phyloP scores from a whole-genome alignment of 2,329 filamentous ascomycete species.

The Clonostachys rhizophaga region DNA sequence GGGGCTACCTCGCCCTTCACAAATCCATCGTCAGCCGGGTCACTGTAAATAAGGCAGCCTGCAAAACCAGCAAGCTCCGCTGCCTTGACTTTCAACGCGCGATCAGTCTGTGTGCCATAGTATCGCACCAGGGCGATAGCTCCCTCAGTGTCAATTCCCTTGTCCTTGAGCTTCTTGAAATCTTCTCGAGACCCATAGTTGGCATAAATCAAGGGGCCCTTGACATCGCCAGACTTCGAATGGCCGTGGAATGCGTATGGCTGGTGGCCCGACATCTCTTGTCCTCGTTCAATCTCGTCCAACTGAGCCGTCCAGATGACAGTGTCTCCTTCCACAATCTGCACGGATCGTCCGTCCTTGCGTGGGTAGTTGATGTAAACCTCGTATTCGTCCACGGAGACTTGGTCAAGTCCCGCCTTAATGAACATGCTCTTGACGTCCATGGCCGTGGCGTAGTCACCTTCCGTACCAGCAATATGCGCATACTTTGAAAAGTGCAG shows the following conservation, averaged over 20 bases:
- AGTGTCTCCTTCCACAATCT: constrained; percentile 65
- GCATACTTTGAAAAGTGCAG: constrained; percentile 77
- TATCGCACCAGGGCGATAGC: constrained; percentile 82
- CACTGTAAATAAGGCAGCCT: constrained; percentile 89
- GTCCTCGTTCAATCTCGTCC: constrained; percentile 70
- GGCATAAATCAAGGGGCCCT: constrained; percentile 82
- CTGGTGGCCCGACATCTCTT: constrained; percentile 59
- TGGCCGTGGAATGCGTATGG: constrained; percentile 83
- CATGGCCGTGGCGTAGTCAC: constrained; percentile 79
- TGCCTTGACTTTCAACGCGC: constrained; percentile 80
- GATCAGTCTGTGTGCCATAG: constrained; percentile 68
- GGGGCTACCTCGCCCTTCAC: constrained; percentile 68
- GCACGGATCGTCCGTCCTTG: constrained; percentile 70
- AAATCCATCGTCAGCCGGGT: constrained; percentile 82
- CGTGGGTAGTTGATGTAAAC: constrained; percentile 93
- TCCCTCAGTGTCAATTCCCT: constrained; percentile 69
- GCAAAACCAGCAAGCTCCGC: constrained; percentile 82
- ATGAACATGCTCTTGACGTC: constrained; percentile 78
- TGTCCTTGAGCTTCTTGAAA: constrained; percentile 67
- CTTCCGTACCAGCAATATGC: constrained; percentile 91
- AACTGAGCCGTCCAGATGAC: constrained; percentile 73
- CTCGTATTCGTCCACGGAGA: constrained; percentile 72
- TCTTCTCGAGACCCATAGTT: constrained; percentile 88
- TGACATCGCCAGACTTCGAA: constrained; percentile 81
- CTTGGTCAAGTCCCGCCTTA: constrained; percentile 67